Evolutionary conservation across 1,139 yeast genomes (phyloP).

Genomic region (Yamadazyma trypodendri): DNA sequence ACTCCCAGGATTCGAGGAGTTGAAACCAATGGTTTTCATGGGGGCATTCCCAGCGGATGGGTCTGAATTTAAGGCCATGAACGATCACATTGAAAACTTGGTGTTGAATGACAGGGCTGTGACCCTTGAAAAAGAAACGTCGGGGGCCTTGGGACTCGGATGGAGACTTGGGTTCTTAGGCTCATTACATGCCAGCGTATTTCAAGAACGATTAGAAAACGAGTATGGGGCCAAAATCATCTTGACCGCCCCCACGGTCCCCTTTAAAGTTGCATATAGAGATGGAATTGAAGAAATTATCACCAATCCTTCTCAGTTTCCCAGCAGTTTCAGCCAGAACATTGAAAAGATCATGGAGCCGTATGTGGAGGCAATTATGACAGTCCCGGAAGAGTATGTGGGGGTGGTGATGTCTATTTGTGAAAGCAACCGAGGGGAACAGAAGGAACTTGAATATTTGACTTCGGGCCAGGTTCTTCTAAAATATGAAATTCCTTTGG

Average conservation of each 20-base stretch:
- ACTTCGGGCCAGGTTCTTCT: slow-evolving; percentile 80
- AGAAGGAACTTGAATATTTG: slow-evolving; percentile 73
- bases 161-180: slow-evolving; percentile 97
- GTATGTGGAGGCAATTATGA: slow-evolving; percentile 84
- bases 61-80: slow-evolving; percentile 81
- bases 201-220: slow-evolving; percentile 83
- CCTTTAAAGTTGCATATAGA: slow-evolving; percentile 67
- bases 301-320: slow-evolving; percentile 92
- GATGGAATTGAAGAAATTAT: slow-evolving; percentile 66
- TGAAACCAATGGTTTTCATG: slow-evolving; percentile 97
- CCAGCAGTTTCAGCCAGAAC: slow-evolving; percentile 44
- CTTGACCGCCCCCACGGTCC: slow-evolving; percentile 95
- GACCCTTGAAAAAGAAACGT: slow-evolving; percentile 83
- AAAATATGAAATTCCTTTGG: slow-evolving; percentile 78
- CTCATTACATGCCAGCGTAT: slow-evolving; percentile 91
- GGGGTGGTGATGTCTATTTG: slow-evolving; percentile 87
- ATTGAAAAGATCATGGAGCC: slow-evolving; percentile 78
- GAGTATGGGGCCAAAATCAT: slow-evolving; percentile 93
- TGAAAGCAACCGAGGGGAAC: slow-evolving; percentile 80
- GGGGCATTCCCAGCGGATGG: slow-evolving; percentile 99
- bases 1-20: slow-evolving; percentile 92
- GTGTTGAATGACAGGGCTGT: slow-evolving; percentile 92
- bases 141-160: slow-evolving; percentile 94
- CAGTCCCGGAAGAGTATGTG: slow-evolving; percentile 84
- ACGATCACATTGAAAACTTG: slow-evolving; percentile 84